phyloP scores from a whole-genome alignment of 2,329 filamentous ascomycete species.

The Elsinoe australis region DNA sequence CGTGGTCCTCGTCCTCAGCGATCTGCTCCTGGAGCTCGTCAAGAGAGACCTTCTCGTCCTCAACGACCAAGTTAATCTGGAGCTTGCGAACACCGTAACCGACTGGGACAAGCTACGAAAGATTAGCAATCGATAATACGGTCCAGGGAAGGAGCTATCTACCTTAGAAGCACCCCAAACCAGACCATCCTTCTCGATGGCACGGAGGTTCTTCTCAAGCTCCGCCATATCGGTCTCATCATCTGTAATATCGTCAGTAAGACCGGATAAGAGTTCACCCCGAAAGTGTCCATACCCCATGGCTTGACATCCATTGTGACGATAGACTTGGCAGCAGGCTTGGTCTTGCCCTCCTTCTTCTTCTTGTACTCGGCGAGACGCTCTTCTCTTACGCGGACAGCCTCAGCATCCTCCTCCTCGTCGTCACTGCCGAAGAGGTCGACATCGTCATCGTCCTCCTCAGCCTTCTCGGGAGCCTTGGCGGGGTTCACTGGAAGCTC shows the following conservation, averaged over 20 bases:
- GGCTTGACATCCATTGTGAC: slow-evolving; percentile 97
- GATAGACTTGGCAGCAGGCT: slow-evolving; percentile 90
- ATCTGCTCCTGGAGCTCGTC: slow-evolving; percentile 84
- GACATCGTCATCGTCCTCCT: slow-evolving; percentile 73
- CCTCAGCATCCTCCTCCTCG: slow-evolving; percentile 89
- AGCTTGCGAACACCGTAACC: slow-evolving; percentile 99
- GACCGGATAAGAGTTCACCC: no score
- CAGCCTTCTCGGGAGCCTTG: slow-evolving; percentile 63
- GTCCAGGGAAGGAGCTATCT: background rate
- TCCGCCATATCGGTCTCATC: slow-evolving; percentile 88
- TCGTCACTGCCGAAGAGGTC: slow-evolving; percentile 91
- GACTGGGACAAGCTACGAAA: slow-evolving; percentile 61
- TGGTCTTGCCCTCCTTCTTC: slow-evolving; percentile 92
- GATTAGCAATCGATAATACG: background rate
- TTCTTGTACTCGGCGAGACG: slow-evolving; percentile 87
- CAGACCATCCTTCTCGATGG: slow-evolving; percentile 85
- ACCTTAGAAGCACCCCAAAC: slow-evolving; percentile 83
- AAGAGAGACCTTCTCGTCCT: slow-evolving; percentile 91
- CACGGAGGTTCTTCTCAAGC: slow-evolving; percentile 71
- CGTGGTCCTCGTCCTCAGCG: slow-evolving; percentile 80
- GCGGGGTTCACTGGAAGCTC: slow-evolving; percentile 78
- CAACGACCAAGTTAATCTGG: slow-evolving; percentile 94
- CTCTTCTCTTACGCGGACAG: slow-evolving; percentile 74
- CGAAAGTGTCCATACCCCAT: slow-evolving; percentile 67
- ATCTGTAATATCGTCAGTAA: slow-evolving; percentile 43